phyloP scores from a whole-genome alignment of 805 yeast genomes.

The Cephaloascus fragrans region DNA sequence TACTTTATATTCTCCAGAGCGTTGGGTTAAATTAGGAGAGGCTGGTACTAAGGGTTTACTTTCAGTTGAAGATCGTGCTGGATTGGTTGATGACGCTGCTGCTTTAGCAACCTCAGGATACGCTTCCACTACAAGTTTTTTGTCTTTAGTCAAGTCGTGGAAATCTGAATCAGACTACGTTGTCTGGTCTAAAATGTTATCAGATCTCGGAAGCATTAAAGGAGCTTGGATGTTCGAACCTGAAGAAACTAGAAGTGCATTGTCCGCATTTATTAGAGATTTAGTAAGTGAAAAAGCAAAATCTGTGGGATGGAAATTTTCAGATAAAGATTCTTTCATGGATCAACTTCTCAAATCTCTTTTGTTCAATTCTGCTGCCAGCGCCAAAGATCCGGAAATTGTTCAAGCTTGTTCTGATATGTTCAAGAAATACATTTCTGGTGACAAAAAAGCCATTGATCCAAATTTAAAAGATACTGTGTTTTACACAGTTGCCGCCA shows the following conservation, averaged over 20 bases:
- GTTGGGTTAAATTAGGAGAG: constrained; percentile 61
- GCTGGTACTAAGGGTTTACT: constrained; percentile 48
- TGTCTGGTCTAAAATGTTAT: constrained; percentile 56
- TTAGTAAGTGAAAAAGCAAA: constrained; percentile 46
- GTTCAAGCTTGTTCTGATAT: constrained; percentile 34
- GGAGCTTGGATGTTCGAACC: constrained; percentile 49
- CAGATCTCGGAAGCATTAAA: constrained; percentile 36
- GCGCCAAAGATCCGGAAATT: constrained; percentile 37
- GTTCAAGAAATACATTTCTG: constrained; percentile 46
- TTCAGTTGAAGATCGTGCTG: constrained; percentile 70
- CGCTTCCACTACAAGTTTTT: constrained; percentile 50
- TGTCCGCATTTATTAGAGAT: constrained; percentile 42
- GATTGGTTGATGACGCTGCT: constrained; percentile 72
- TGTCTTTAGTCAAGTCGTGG: constrained; percentile 53
- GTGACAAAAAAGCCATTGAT: constrained; percentile 61
- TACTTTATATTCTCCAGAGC: constrained; percentile 57
- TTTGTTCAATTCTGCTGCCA: constrained; percentile 52
- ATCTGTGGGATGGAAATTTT: constrained; percentile 57
- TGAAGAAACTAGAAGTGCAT: constrained; percentile 31
- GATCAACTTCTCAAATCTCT: constrained; percentile 58
- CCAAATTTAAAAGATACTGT: constrained; percentile 65
- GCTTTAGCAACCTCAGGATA: constrained; percentile 65
- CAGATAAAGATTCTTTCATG: constrained; percentile 43
- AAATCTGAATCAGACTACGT: constrained; percentile 49
- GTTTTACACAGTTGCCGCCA: constrained; percentile 55